Evolutionary conservation across 768 basidiomycete genomes (phyloP), one percentile per base, ranked within the genome.

Genomic region (Russula earlei): DNA sequence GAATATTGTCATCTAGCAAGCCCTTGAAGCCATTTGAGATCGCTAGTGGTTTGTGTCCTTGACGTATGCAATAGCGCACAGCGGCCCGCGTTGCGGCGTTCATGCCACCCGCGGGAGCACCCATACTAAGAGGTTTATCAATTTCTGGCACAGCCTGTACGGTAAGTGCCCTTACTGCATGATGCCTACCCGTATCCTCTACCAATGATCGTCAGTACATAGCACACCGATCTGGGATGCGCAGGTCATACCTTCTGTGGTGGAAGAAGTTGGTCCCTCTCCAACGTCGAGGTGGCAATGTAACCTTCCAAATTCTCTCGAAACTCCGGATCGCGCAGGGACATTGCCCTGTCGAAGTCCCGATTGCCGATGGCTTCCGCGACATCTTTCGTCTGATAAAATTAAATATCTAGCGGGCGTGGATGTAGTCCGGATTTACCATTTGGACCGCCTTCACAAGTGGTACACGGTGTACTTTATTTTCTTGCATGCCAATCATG

Each of bases 91-190:
- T 96, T 0, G 95, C 96, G 2, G 96, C 94, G 67, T 98, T 98
- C 91, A 98, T 97, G 9, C 96, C 96, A 44, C 95, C 95, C 2
- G 96, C 96, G 5, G 96, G 95, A 1, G 96, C 96, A 49, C 96
- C 95, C 66, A 93, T 84, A 66, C 93, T 95, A 62, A 36, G 27
- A 51, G 54, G 55, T 34, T 3, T 53, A 41, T 65, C 44, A 65
- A 29, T 36, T 41, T 34, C 41, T 33, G 31, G 10, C 45, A 41
- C n/a, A 31, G 55, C 15, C 59, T 40, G 53, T 24, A 29, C n/a
- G 12, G n/a, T 19, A 8, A 48, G 31, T 20, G 14, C 19, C 17
- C 85, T 73, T 71, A 89, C 90, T 91, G 89, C 74, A 91, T 83
- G 57, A 92, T 84, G 1, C 82, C 88, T 47, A 91, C 70, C 19